A percentile compares a stretch with the other conserved stretches of the same genome.
Conservation (phyloP, 306 rosid species). For the Lagenaria siceraria region DNA sequence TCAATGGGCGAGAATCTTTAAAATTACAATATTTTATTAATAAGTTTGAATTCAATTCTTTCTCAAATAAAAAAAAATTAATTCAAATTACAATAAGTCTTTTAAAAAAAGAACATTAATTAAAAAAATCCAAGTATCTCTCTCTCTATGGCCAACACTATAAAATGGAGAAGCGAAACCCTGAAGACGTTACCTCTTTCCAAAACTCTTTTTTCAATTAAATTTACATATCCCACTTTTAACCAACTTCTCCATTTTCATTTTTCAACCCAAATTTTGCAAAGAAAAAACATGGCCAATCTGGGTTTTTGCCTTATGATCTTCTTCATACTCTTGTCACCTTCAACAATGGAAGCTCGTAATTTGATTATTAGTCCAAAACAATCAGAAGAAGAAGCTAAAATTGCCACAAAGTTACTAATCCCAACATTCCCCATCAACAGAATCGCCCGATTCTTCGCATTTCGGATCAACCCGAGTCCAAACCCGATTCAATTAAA, state of each 20-base stretch:
- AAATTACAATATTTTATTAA: no score
- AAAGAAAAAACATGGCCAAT: neutral
- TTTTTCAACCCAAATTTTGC: neutral
- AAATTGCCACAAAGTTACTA: neutral
- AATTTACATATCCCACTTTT: no score
- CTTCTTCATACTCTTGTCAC: neutral
- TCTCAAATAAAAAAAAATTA: no score
- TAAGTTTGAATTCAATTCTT: no score
- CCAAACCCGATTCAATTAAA: neutral
- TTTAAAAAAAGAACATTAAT: no score
- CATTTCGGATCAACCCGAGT: neutral
- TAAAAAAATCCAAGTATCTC: no score
- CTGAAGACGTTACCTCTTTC: neutral
- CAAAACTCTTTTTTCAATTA: neutral
- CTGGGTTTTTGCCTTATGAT: neutral
- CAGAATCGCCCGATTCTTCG: neutral
- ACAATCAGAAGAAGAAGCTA: no score
- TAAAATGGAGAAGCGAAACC: neutral
- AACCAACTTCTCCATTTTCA: no score
- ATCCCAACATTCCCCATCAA: neutral
- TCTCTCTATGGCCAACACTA: no score
- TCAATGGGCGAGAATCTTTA: no score
- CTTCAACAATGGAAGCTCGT: neutral
- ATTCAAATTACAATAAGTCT: no score
- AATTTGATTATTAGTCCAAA: neutral